Base-by-base conservation (phyloP, 208 protist genomes). In the Trypanosoma melophagium region DNA sequence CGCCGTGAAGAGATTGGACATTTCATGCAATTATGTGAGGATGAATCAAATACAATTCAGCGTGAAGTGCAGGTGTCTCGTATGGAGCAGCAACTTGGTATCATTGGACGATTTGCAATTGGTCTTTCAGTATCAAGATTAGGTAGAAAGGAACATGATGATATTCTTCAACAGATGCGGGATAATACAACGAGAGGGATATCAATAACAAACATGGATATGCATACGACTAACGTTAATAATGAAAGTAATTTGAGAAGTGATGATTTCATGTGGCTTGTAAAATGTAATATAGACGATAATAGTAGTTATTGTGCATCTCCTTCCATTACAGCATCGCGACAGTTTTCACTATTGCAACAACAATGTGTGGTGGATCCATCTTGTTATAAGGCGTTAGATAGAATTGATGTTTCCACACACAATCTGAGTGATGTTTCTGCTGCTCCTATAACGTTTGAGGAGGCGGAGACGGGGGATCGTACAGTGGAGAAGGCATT, bases 51-150 rank as follows among this genome's bases (percentile, higher is more conserved):
- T 0, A 5, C 9, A 7, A 12, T 9, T 1, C 28, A 42, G 12
- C 24, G 38, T 16, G 49, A 45, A 7, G 49, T n/a, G 3, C 52
- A 42, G 22, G 7, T 73, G 19, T 7, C 7, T 41, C 38, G 8
- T 17, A 28, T 73, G 42, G 68, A 73, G 59, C 44, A 50, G n/a
- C 57, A 56, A 19, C 24, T 73, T 12, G 68, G 68, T 1, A 49
- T 66, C 19, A 4, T 73, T 10, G 68, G 68, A 19, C 68, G 68
- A 19, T 66, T 66, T 60, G 68, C 35, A 16, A 44, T 73, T 62
- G 68, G 58, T 12, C 59, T 73, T 45, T 73, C 68, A 9, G n/a
- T 73, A 10, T 13, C 45, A 0, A 45, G 2, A 12, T 9, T 50
- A 25, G 65, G 65, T 5, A 60, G 47, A 22, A 41, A 44, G 45